phyloP scores from a whole-genome alignment of 2,329 filamentous ascomycete genomes.

The Colletotrichum karsti region DNA sequence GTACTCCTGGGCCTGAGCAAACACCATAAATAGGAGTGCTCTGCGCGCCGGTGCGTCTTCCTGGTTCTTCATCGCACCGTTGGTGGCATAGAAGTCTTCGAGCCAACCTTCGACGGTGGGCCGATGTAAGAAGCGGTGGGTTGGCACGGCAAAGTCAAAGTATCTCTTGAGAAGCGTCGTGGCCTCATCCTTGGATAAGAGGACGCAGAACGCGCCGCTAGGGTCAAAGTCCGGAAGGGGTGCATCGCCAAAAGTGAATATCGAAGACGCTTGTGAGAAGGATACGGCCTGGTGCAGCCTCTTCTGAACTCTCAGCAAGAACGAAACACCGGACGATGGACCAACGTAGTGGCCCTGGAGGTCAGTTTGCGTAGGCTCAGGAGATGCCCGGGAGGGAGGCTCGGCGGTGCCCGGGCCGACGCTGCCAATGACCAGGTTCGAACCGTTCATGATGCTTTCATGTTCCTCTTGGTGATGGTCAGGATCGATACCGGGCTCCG shows the following conservation, averaged over 20 bases:
- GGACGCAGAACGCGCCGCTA: slow-evolving; percentile 41
- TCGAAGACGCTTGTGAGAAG: slow-evolving; percentile 46
- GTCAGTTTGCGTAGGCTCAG: slow-evolving; percentile 40
- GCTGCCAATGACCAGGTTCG: neutral
- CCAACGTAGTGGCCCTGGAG: slow-evolving; percentile 42
- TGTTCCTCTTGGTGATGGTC: neutral
- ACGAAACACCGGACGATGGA: slow-evolving; percentile 40
- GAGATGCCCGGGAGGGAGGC: slow-evolving; percentile 52
- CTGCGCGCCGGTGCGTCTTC: slow-evolving; percentile 38
- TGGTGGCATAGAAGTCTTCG: slow-evolving; percentile 48
- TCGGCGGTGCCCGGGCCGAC: slow-evolving; percentile 40
- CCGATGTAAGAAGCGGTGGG: slow-evolving; percentile 63
- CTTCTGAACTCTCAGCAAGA: slow-evolving; percentile 40
- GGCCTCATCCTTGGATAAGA: slow-evolving; percentile 48
- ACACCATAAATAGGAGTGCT: slow-evolving; percentile 57
- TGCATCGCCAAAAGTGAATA: slow-evolving; percentile 60
- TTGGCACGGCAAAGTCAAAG: slow-evolving; percentile 65
- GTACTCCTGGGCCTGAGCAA: slow-evolving; percentile 59
- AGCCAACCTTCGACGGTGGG: slow-evolving; percentile 59
- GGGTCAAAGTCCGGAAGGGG: slow-evolving; percentile 51
- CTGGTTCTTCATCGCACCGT: slow-evolving; percentile 36
- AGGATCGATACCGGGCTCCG: neutral
- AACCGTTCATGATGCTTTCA: slow-evolving; percentile 11
- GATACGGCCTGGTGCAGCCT: slow-evolving; percentile 33
- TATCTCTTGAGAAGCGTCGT: slow-evolving; percentile 55